Conservation (phyloP, 306 rosid species). For the Vigna mungo region DNA sequence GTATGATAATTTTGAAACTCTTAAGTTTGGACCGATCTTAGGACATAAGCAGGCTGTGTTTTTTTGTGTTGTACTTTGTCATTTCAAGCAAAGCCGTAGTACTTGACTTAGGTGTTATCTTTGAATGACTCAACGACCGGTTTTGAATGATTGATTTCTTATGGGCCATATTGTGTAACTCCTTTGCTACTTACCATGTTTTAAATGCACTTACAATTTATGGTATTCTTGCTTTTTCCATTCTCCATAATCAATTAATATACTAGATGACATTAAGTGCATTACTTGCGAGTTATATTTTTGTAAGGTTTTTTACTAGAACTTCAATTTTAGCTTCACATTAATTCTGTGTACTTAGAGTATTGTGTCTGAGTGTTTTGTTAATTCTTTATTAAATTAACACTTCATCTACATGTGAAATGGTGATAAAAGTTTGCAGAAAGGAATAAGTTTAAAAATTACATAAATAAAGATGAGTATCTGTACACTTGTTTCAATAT, state of each 20-base stretch:
- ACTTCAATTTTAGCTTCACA: too few relatives aligned
- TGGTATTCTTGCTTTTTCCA: background rate
- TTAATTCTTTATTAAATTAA: too few relatives aligned
- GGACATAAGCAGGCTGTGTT: background rate
- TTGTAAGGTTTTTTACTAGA: too few relatives aligned
- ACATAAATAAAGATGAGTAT: too few relatives aligned
- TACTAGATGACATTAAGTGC: too few relatives aligned
- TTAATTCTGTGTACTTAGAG: too few relatives aligned
- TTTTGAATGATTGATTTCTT: background rate
- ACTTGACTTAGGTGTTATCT: background rate
- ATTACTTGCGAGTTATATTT: too few relatives aligned
- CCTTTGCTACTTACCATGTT: conserved; percentile 30
- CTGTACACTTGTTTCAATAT: too few relatives aligned
- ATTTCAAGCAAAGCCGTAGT: conserved; percentile 31
- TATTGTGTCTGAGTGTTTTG: too few relatives aligned
- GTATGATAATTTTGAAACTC: background rate
- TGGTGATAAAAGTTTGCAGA: too few relatives aligned
- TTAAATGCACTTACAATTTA: background rate
- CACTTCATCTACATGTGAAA: too few relatives aligned
- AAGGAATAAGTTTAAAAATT: too few relatives aligned
- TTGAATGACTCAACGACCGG: conserved; percentile 33
- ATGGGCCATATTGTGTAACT: background rate
- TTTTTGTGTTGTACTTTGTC: background rate
- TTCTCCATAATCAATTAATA: background rate
- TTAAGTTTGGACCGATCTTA: conserved; percentile 32